Evolutionary conservation across 805 yeast genomes (phyloP).

Genomic region (Pichia thaimueangensis): DNA sequence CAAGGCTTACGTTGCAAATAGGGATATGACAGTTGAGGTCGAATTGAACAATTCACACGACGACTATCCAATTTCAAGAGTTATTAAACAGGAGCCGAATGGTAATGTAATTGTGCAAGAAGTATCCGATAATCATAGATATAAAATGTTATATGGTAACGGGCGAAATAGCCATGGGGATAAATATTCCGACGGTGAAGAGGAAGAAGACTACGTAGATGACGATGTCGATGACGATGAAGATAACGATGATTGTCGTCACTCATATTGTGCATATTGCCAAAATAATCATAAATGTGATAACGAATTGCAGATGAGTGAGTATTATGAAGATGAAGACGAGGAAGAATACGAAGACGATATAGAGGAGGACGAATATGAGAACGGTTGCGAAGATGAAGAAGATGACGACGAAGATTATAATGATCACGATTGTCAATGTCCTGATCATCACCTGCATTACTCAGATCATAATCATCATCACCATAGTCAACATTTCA

Average conservation of each 20-base stretch:
- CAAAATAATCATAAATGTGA: slow-evolving; percentile 6
- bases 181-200: slow-evolving; percentile 10
- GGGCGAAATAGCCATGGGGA: slow-evolving; percentile 1
- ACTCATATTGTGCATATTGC: slow-evolving; percentile 15
- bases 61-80: slow-evolving; percentile 68
- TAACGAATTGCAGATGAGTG: background rate
- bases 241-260: slow-evolving; percentile 10
- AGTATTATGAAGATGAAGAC: slow-evolving; percentile 9
- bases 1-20: slow-evolving; percentile 5
- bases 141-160: background rate
- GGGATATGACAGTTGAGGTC: slow-evolving; percentile 30
- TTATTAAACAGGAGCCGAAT: slow-evolving; percentile 58
- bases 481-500: slow-evolving; percentile 11
- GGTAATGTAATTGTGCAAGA: slow-evolving; percentile 74
- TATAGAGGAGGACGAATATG: slow-evolving; percentile 10
- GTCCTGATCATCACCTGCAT: slow-evolving; percentile 4
- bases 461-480: slow-evolving; percentile 14
- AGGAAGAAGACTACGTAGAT: slow-evolving; percentile 12
- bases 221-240: background rate
- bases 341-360: slow-evolving; percentile 6
- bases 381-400: slow-evolving; percentile 8
- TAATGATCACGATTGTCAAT: slow-evolving; percentile 11
- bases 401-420: slow-evolving; percentile 11
- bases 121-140: slow-evolving; percentile 25
- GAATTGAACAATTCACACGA: slow-evolving; percentile 48